Percentiles rank a stretch among this genome's conserved stretches.
Conservation (phyloP, 2,329 filamentous ascomycete species). For the Sporothrix inflata region DNA sequence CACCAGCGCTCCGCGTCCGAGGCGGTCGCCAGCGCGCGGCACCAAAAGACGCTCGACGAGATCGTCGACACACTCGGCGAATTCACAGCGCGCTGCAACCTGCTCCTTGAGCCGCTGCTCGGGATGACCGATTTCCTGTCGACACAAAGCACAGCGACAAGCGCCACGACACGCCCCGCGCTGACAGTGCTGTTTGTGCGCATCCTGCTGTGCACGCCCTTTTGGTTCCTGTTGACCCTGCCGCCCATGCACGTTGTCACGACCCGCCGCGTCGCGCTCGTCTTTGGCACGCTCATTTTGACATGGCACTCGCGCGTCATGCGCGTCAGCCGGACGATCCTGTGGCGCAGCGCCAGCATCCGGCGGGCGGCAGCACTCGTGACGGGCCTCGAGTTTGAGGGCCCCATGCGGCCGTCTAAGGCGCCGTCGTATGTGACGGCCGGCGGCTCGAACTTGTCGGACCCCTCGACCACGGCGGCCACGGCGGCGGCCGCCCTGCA, state of each 20-base stretch:
- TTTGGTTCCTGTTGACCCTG: conserved; percentile 80
- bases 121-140: conserved; percentile 91
- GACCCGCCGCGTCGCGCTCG: conserved; percentile 79
- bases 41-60: conserved; percentile 94
- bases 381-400: conserved; percentile 77
- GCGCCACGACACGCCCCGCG: conserved; percentile 86
- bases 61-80: conserved; percentile 92
- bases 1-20: conserved; percentile 55
- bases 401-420: conserved; percentile 44
- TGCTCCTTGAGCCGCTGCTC: conserved; percentile 85
- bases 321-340: conserved; percentile 79
- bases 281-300: conserved; percentile 80
- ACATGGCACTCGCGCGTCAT: conserved; percentile 92
- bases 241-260: conserved; percentile 85
- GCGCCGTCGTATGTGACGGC: conserved; percentile 36
- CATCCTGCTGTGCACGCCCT: conserved; percentile 81
- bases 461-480: conserved; percentile 32
- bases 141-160: conserved; percentile 86
- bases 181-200: conserved; percentile 88
- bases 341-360: conserved; percentile 84
- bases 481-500: conserved; percentile 32
- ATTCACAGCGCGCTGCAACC: conserved; percentile 89
- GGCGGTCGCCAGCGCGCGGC: conserved; percentile 63
- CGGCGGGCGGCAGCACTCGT: conserved; percentile 70
- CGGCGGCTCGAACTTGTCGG: conserved; percentile 36